phyloP scores from a whole-genome alignment of 768 basidiomycete species.

The Coprinopsis marcescibilis region DNA sequence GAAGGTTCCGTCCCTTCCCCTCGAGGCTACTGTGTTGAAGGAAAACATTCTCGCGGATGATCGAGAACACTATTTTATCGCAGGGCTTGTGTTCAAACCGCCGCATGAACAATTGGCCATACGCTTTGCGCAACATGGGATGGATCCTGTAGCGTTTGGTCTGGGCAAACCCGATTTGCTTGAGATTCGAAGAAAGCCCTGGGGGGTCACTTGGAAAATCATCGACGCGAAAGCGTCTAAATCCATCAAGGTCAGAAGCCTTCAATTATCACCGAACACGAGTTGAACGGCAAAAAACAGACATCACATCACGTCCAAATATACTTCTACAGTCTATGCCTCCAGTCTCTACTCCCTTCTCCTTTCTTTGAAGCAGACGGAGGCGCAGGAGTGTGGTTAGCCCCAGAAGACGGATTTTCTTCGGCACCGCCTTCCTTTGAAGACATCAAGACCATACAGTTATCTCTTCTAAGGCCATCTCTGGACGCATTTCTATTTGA shows the following conservation, averaged over 20 bases:
- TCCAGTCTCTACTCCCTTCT: slow-evolving; percentile 30
- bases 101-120: slow-evolving; percentile 28
- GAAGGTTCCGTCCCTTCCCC: slow-evolving; percentile 30
- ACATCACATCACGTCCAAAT: slow-evolving; percentile 48
- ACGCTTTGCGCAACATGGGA: slow-evolving; percentile 27
- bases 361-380: slow-evolving; percentile 28
- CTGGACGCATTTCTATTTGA: slow-evolving; percentile 39
- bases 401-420: slow-evolving; percentile 33
- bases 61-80: slow-evolving; percentile 39
- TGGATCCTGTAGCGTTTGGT: slow-evolving; percentile 34
- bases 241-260: slow-evolving; percentile 34
- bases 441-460: slow-evolving; percentile 35
- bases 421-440: slow-evolving; percentile 25
- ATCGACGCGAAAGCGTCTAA: slow-evolving; percentile 47
- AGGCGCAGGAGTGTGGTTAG: slow-evolving; percentile 41
- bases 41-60: slow-evolving; percentile 41
- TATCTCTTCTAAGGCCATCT: slow-evolving; percentile 33
- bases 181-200: slow-evolving; percentile 31
- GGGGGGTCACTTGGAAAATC: slow-evolving; percentile 37
- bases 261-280: not conserved
- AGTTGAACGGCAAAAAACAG: slow-evolving; percentile 17
- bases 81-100: slow-evolving; percentile 37
- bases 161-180: slow-evolving; percentile 45
- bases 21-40: slow-evolving; percentile 27
- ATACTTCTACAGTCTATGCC: slow-evolving; percentile 44